Evolutionary conservation across 441 rosid genomes (phyloP).

Genomic region (Erysimum cheiri): DNA sequence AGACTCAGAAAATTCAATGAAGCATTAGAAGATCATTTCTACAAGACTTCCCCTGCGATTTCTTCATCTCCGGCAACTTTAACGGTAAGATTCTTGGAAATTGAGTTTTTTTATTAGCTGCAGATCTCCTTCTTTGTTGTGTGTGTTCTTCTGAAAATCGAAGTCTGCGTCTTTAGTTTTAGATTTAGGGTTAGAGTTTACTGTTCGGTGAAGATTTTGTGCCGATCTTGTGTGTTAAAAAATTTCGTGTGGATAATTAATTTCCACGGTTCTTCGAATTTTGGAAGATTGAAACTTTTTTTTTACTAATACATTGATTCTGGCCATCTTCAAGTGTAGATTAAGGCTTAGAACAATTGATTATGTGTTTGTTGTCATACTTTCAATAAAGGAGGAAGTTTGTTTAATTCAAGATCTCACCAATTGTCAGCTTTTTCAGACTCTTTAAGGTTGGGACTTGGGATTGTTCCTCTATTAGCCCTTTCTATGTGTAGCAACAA

Average conservation of each 20-base stretch:
- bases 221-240: neutral
- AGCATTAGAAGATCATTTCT: conserved; percentile 22
- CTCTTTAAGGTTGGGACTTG: conserved; percentile 2
- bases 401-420: conserved; percentile 13
- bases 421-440: conserved; percentile 37
- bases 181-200: conserved; percentile 24
- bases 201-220: conserved; percentile 23
- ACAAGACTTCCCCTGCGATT: conserved; percentile 9
- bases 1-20: neutral
- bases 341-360: conserved; percentile 1
- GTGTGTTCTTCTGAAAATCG: conserved; percentile 20
- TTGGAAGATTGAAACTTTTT: conserved; percentile 7
- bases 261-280: conserved; percentile 8
- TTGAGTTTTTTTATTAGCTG: neutral
- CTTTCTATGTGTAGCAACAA: conserved; percentile 7
- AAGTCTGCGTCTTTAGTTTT: conserved; percentile 11
- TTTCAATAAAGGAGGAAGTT: neutral
- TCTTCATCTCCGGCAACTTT: conserved; percentile 11
- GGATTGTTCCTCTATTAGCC: conserved; percentile 3
- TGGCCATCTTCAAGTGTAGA: conserved; percentile 20
- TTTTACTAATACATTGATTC: neutral
- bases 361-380: conserved; percentile 6
- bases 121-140: neutral
- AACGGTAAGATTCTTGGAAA: conserved; percentile 31
- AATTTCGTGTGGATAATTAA: conserved; percentile 2